Percentiles rank a stretch among this genome's conserved stretches.
phyloP scores from a whole-genome alignment of 345 rosid genomes.

The Lenwebbia sp. region DNA sequence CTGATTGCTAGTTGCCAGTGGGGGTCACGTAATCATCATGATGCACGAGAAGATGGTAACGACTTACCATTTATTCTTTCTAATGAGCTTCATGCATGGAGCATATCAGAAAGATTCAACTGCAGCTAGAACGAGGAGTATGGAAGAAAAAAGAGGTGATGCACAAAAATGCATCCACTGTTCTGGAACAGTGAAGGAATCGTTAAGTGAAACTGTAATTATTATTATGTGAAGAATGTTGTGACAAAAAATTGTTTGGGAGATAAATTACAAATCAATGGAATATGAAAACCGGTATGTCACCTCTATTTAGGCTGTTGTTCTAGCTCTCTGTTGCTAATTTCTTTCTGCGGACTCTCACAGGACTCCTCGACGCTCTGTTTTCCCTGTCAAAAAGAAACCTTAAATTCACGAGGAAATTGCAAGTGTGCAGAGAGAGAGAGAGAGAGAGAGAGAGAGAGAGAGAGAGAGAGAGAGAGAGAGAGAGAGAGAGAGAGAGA shows the following conservation, averaged over 20 bases:
- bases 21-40: neutral
- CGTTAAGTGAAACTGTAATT: neutral
- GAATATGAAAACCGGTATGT: neutral
- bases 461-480: neutral
- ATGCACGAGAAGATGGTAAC: neutral
- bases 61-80: neutral
- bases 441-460: neutral
- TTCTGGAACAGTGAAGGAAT: neutral
- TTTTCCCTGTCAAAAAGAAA: neutral
- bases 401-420: neutral
- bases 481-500: neutral
- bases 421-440: neutral
- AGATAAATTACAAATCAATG: neutral
- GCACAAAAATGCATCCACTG: neutral
- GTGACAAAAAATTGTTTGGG: neutral
- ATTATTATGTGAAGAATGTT: neutral
- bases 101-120: neutral
- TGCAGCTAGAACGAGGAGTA: neutral
- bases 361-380: neutral
- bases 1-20: neutral
- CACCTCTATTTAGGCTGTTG: neutral
- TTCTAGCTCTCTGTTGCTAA: neutral
- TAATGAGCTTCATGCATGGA: neutral
- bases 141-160: neutral
- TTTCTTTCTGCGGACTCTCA: neutral